Base-by-base conservation (phyloP, 805 yeast species). In the Candida taoyuanica region DNA sequence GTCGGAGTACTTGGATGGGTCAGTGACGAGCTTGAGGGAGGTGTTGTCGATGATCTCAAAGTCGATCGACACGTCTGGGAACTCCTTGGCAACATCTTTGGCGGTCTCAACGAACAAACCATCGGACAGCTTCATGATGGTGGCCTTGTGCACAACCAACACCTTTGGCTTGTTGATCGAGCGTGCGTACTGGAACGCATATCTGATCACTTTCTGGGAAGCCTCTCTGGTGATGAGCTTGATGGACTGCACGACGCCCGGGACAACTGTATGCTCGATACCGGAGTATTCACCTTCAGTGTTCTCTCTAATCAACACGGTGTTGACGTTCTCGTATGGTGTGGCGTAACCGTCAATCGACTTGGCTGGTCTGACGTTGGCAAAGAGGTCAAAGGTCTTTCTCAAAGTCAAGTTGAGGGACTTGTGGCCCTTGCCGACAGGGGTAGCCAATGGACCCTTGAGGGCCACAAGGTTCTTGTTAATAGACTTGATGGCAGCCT, bases 381-480 rank as follows among this genome's bases (percentile, higher is more conserved):
- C 99, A 55, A 88, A 93, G 55, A 93, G 73, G 68, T 84, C 81
- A 73, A 93, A 93, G 37, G 98, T 86, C 71, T 96, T 86, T 76
- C 99, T 87, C 67, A 93, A 75, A 26, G 99, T 91, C 74, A 93
- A 75, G 76, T 93, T 93, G 76, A 93, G 78, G 32, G 98, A 89
- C 60, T 87, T 87, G 74, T 93, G 98, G 62, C 98, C 98, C 71
- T 91, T 91, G 57, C 97, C 98, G 48, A 91, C 89, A 41, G 99
- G 99, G 29, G 99, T 93, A 39, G 97, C 98, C 59, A 93, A 73
- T 21, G 98, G 98, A 53, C 99, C 99, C 73, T 93, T 93, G 60
- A 93, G 76, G 39, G 98, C 99, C 47, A 93, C 91, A 69, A 81
- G 75, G 74, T 91, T 86, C 68, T 76, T 82, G 74, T 87, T 86